Evolutionary conservation across 352 stramenopile genomes (phyloP).

Genomic region (Phytopythium cucurbitacearum): DNA sequence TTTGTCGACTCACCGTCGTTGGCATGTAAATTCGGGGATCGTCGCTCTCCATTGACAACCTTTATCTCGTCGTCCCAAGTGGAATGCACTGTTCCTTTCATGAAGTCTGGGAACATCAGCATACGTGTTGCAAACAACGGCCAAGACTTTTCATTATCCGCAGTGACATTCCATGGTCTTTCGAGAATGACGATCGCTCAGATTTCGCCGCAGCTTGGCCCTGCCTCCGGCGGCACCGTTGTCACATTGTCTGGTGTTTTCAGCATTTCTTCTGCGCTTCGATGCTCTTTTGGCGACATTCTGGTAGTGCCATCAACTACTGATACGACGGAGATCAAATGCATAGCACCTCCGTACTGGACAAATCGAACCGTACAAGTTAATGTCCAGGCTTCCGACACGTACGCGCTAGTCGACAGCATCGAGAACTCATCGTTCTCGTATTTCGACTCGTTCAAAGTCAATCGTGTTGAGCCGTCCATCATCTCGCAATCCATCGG

Average conservation of each 20-base stretch:
- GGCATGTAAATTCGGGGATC: slow-evolving; percentile 38
- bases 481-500: slow-evolving; percentile 24
- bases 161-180: slow-evolving; percentile 21
- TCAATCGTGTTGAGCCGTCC: slow-evolving; percentile 21
- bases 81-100: slow-evolving; percentile 54
- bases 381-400: slow-evolving; percentile 19
- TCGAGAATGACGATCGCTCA: slow-evolving; percentile 29
- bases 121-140: slow-evolving; percentile 61
- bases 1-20: slow-evolving; percentile 46
- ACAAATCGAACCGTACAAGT: slow-evolving; percentile 13
- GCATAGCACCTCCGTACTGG: slow-evolving; percentile 17
- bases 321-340: slow-evolving; percentile 29
- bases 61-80: slow-evolving; percentile 45
- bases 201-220: slow-evolving; percentile 24
- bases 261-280: slow-evolving; percentile 15
- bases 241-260: slow-evolving; percentile 39
- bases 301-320: slow-evolving; percentile 11
- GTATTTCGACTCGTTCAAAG: slow-evolving; percentile 18
- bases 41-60: slow-evolving; percentile 13
- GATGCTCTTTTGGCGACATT: slow-evolving; percentile 40
- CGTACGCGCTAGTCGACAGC: slow-evolving; percentile 18
- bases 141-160: slow-evolving; percentile 30
- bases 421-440: slow-evolving; percentile 11
- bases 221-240: slow-evolving; percentile 29
- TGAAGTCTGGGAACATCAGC: slow-evolving; percentile 25